Conservation (phyloP, 441 rosid species). For the Adansonia gregorii region DNA sequence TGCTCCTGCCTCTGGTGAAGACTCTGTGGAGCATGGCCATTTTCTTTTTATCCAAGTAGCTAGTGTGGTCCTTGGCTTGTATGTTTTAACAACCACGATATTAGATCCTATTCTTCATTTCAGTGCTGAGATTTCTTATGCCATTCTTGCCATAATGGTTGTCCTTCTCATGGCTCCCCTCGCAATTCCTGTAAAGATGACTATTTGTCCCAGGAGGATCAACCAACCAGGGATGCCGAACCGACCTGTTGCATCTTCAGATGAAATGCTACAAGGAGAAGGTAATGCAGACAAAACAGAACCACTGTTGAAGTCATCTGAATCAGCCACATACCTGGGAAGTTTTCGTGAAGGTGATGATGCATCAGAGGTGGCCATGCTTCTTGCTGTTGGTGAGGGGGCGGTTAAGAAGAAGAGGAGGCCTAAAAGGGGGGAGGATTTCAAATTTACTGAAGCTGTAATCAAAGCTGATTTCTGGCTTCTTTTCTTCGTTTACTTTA, state of each 20-base stretch:
- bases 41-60: constrained; percentile 40
- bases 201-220: constrained; percentile 37
- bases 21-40: constrained; percentile 36
- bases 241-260: constrained; percentile 27
- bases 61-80: constrained; percentile 42
- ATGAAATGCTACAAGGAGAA: constrained; percentile 27
- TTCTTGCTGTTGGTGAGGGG: constrained; percentile 55
- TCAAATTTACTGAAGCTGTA: constrained; percentile 46
- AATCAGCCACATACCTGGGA: constrained; percentile 36
- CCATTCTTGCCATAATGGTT: constrained; percentile 34
- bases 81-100: constrained; percentile 35
- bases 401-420: constrained; percentile 53
- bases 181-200: constrained; percentile 51
- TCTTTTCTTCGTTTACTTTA: constrained; percentile 51
- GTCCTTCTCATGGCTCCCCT: constrained; percentile 51
- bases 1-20: constrained; percentile 45
- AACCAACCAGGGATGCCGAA: constrained; percentile 30
- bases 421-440: constrained; percentile 59
- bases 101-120: constrained; percentile 38
- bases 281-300: constrained; percentile 34
- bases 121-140: constrained; percentile 34
- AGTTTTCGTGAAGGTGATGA: constrained; percentile 40
- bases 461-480: constrained; percentile 61
- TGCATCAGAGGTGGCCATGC: constrained; percentile 44
- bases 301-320: constrained; percentile 40